Evolutionary conservation across 2,329 filamentous ascomycete species (phyloP).

Genomic region (Bertia moriformis): DNA sequence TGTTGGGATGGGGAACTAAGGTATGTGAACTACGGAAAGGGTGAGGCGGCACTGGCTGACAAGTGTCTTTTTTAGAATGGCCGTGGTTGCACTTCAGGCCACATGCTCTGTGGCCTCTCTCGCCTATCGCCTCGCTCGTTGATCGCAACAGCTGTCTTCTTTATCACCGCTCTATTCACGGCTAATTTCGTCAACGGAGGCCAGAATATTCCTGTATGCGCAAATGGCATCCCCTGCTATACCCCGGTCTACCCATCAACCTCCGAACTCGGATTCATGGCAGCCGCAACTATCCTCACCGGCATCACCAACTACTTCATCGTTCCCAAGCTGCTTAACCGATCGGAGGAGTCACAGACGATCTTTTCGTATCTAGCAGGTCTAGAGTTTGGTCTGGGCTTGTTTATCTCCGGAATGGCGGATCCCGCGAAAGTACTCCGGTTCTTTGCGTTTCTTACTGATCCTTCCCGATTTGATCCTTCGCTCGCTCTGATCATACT

Average conservation of each 20-base stretch:
- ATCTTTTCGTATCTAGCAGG: conserved; percentile 27
- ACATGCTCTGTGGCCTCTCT: conserved; percentile 36
- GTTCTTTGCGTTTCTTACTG: conserved; percentile 28
- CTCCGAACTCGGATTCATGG: conserved; percentile 16
- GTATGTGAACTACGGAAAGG: too few species aligned
- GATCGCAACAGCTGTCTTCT: conserved; percentile 27
- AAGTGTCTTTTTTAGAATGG: conserved; percentile 16
- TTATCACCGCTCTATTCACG: conserved; percentile 23
- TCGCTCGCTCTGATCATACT: conserved; percentile 30
- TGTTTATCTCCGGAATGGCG: conserved; percentile 34
- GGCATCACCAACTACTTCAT: conserved; percentile 16
- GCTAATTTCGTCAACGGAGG: conserved; percentile 14
- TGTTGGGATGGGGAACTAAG: conserved; percentile 36
- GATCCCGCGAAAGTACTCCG: conserved; percentile 30
- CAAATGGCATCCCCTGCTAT: conserved; percentile 24
- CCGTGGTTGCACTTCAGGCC: conserved; percentile 35
- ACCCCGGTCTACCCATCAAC: conserved; percentile 23
- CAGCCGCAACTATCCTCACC: conserved; percentile 12
- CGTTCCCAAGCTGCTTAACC: conserved; percentile 12
- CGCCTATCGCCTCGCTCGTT: conserved; percentile 31
- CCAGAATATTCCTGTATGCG: conserved; percentile 21
- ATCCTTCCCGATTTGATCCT: conserved; percentile 28
- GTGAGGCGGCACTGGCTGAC: conserved; percentile 1
- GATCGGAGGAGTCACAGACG: conserved; percentile 14
- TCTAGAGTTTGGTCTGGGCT: conserved; percentile 31